Conservation (phyloP, 805 yeast species). For the Saccharomycopsis sp. region DNA sequence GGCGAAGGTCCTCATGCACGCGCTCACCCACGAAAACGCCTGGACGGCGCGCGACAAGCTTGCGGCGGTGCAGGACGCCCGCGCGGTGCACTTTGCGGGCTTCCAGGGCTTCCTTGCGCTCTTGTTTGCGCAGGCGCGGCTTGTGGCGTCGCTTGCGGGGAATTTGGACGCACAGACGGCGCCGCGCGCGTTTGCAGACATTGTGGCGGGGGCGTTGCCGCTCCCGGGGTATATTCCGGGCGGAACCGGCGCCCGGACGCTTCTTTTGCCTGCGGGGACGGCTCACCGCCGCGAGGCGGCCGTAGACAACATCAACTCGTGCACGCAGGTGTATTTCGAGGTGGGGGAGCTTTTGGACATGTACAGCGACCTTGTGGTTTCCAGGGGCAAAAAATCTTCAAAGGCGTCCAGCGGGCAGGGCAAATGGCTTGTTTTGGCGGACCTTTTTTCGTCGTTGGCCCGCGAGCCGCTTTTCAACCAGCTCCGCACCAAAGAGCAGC, state of each 20-base stretch:
- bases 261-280: slow-evolving; percentile 34
- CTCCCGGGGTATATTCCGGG: background rate
- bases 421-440: slow-evolving; percentile 44
- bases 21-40: slow-evolving; percentile 63
- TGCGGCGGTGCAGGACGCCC: slow-evolving; percentile 36
- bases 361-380: slow-evolving; percentile 4
- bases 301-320: slow-evolving; percentile 69
- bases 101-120: slow-evolving; percentile 36
- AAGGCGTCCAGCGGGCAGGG: too few relatives aligned
- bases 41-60: slow-evolving; percentile 62
- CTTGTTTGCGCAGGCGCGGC: slow-evolving; percentile 45
- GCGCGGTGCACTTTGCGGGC: slow-evolving; percentile 39
- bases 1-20: slow-evolving; percentile 54
- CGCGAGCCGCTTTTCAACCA: slow-evolving; percentile 87
- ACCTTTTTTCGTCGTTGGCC: slow-evolving; percentile 62
- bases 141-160: slow-evolving; percentile 74
- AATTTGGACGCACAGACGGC: slow-evolving; percentile 40
- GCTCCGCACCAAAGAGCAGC: slow-evolving; percentile 87
- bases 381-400: background rate
- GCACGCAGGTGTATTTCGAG: slow-evolving; percentile 73
- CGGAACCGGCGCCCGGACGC: slow-evolving; percentile 31
- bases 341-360: slow-evolving; percentile 37
- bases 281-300: slow-evolving; percentile 40
- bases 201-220: too few relatives aligned
- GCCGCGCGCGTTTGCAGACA: background rate